Evolutionary conservation across 108 stramenopile species (phyloP).

Genomic region (Halocafeteria seosinensis): DNA sequence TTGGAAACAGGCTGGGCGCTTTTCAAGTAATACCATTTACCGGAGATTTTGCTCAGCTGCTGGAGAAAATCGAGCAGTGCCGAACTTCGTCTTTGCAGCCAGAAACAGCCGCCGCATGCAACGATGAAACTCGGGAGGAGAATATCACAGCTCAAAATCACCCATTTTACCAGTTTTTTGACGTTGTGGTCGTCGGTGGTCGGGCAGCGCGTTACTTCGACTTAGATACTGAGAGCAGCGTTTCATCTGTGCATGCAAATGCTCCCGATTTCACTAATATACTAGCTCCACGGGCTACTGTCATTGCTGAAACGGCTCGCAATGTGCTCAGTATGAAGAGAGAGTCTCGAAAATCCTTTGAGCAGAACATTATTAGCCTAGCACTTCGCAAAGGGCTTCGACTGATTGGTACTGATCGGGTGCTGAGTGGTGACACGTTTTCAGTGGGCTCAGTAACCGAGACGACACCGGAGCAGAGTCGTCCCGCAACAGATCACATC

Average conservation of each 20-base stretch:
- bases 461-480: not conserved
- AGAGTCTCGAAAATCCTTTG: not conserved
- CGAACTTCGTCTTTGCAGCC: no score
- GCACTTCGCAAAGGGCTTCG: not conserved
- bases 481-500: not conserved
- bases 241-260: no score
- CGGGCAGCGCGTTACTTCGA: not conserved
- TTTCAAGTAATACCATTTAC: not conserved
- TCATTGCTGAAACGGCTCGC: conserved; percentile 2
- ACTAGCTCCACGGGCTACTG: not conserved
- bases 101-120: no score
- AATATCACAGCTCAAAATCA: no score
- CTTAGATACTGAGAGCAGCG: no score
- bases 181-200: not conserved
- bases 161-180: not conserved
- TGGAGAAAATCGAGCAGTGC: not conserved
- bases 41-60: not conserved
- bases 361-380: not conserved
- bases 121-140: no score
- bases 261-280: not conserved
- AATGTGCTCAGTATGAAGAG: not conserved
- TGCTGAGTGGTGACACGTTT: not conserved
- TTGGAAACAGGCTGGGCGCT: not conserved
- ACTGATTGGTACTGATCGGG: not conserved
- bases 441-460: not conserved